Evolutionary conservation across 345 rosid genomes (phyloP).

Genomic region (Microthlaspi erraticum): DNA sequence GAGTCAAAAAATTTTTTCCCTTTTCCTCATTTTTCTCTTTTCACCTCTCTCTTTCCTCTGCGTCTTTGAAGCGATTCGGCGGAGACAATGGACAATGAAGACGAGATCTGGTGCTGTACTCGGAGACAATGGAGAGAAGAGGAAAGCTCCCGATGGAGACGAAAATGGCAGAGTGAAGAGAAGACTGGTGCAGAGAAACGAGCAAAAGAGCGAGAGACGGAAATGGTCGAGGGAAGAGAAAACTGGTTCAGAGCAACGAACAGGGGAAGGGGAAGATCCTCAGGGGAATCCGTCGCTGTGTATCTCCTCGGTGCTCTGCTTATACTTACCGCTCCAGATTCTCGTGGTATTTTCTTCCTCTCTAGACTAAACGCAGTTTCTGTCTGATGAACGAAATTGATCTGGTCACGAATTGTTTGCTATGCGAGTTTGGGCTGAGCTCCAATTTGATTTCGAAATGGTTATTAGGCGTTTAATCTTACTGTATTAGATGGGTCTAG

Average conservation of each 20-base stretch:
- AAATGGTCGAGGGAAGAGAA: constrained; percentile 28
- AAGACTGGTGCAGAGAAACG: constrained; percentile 31
- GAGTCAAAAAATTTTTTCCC: too few relatives aligned
- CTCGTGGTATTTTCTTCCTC: too few relatives aligned
- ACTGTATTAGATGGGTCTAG: constrained; percentile 11
- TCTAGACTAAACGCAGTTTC: too few relatives aligned
- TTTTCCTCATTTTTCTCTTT: too few relatives aligned
- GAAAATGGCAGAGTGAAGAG: constrained; percentile 41
- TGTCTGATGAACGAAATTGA: too few relatives aligned
- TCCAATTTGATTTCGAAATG: constrained; percentile 26
- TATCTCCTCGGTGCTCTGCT: too few relatives aligned
- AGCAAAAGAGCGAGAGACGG: constrained; percentile 28
- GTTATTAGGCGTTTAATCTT: constrained; percentile 10
- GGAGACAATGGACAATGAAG: constrained; percentile 40
- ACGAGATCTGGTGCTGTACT: constrained; percentile 23
- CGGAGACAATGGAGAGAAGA: too few relatives aligned
- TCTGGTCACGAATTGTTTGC: neutral
- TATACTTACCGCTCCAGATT: too few relatives aligned
- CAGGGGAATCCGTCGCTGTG: too few relatives aligned
- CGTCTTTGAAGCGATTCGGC: too few relatives aligned
- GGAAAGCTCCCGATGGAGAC: constrained; percentile 41
- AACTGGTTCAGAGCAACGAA: constrained; percentile 25
- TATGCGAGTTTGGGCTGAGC: constrained; percentile 24
- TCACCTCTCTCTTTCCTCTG: too few relatives aligned
- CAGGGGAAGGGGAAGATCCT: constrained; percentile 59